Evolutionary conservation across 371 early-diverging fungal genomes (phyloP).

Genomic region (Umbelopsis sp.): DNA sequence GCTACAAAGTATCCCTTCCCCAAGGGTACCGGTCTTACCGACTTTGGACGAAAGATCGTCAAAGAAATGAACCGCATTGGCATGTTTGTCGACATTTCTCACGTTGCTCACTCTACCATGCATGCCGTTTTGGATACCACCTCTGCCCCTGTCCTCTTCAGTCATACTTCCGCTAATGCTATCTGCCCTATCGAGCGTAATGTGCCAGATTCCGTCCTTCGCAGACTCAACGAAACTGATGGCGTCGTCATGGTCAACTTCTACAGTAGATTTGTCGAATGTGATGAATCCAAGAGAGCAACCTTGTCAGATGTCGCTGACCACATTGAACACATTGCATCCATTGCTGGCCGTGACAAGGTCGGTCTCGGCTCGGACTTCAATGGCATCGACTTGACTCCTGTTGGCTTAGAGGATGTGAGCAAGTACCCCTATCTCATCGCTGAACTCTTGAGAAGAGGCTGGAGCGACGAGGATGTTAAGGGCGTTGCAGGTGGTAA

Average conservation of each 20-base stretch:
- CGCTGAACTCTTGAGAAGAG: constrained; percentile 62
- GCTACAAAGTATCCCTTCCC: constrained; percentile 50
- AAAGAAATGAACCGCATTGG: constrained; percentile 73
- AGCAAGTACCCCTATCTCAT: constrained; percentile 65
- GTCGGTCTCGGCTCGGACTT: constrained; percentile 73
- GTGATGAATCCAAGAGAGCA: constrained; percentile 42
- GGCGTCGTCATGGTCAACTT: constrained; percentile 73
- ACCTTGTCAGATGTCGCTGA: constrained; percentile 61
- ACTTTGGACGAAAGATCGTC: constrained; percentile 58
- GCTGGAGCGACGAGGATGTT: constrained; percentile 60
- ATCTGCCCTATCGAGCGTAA: constrained; percentile 62
- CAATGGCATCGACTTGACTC: constrained; percentile 60
- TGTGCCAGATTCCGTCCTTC: constrained; percentile 67
- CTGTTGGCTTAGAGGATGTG: constrained; percentile 67
- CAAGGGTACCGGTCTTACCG: constrained; percentile 54
- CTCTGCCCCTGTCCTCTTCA: constrained; percentile 65
- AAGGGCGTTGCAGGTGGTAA: constrained; percentile 61
- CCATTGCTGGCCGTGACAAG: constrained; percentile 56
- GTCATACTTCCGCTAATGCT: constrained; percentile 62
- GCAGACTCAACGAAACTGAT: constrained; percentile 53
- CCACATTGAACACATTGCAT: constrained; percentile 62
- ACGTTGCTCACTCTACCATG: constrained; percentile 69
- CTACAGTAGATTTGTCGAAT: constrained; percentile 54
- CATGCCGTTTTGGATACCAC: constrained; percentile 56
- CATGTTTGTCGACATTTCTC: constrained; percentile 72